Base-by-base conservation (phyloP, 345 rosid species). In the Nasturtium officinale region DNA sequence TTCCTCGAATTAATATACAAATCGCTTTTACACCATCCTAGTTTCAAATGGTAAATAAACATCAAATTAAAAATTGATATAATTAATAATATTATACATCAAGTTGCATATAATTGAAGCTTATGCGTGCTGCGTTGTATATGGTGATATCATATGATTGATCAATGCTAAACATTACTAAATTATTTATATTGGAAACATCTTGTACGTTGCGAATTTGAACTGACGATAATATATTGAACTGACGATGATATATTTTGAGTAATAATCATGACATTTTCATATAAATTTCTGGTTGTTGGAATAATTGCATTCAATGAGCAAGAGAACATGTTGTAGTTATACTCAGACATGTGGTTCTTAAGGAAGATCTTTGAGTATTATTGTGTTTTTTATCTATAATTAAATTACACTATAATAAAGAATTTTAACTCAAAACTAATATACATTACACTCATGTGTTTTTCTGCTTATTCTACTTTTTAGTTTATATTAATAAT, bases 61-160 rank as follows among this genome's bases (percentile, higher is more conserved):
- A 61, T 23, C 46, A 46, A 9, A 40, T 23, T n/a, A n/a, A n/a
- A 56, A 52, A 43, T n/a, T 51, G 6, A 6, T 61, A 60, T 54
- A 69, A 17, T 45, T 9, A 35, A 60, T 9, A 35, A 60, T 75
- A 53, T 53, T 16, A 61, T 53, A 33, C 10, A 69, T 16, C 79
- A 69, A 69, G 33, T 76, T 68, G 74, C 33, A 33, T 17, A 76
- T 68, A 61, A 76, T 76, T 76, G 17, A 23, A 2, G 48, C 33
- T 45, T 68, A 61, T 76, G 69, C 70, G 50, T 52, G 52, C 50
- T 76, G 59, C 75, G 52, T 76, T 35, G 50, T 68, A 53, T 68
- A 53, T 50, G 59, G 51, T 73, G 71, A 65, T 57, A 56, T 51
- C 69, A 61, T 53, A 61, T 53, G 58, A 75, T 61, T 61, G 51